These are phyloP conservation scores for Austropuccinia psidii DNA, from an alignment of 1,284 basidiomycete genomes.

Conservation along the genomic window DNA sequence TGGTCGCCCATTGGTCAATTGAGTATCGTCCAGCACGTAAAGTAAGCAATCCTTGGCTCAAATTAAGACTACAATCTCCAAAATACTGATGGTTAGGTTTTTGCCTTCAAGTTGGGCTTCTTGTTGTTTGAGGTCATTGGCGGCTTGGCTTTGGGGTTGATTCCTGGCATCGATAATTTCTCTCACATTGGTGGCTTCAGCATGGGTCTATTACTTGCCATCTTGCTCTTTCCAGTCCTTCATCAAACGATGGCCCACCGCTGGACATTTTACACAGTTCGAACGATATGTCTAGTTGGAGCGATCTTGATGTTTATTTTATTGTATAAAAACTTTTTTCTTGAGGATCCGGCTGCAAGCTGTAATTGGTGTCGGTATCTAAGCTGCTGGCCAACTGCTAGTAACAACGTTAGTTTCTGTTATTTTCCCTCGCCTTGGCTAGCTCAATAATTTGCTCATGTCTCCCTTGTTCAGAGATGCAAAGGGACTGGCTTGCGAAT, in stretches of 20 bases:
- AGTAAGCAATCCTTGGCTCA: background rate
- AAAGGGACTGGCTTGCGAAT: conserved; percentile 29
- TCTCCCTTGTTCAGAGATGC: conserved; percentile 5
- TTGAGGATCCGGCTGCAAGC: conserved; percentile 20
- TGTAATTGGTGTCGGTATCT: conserved; percentile 35
- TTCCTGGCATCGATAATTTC: conserved; percentile 48
- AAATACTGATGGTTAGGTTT: conserved; percentile 39
- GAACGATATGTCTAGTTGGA: conserved; percentile 7
- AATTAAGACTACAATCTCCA: background rate
- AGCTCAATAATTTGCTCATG: background rate
- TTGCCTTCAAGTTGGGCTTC: conserved; percentile 3
- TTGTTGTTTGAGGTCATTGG: conserved; percentile 22
- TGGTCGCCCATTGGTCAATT: conserved; percentile 45
- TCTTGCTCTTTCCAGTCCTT: conserved; percentile 10
- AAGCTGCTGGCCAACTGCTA: conserved; percentile 34
- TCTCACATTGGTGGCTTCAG: conserved; percentile 48
- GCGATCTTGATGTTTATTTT: conserved; percentile 27
- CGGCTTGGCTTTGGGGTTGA: conserved; percentile 45
- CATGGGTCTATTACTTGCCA: conserved; percentile 40
- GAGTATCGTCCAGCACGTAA: conserved; percentile 18
- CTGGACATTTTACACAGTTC: conserved; percentile 10
- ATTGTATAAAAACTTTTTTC: conserved; percentile 30
- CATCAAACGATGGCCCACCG: conserved; percentile 27
- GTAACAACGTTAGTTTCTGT: conserved; percentile 24
- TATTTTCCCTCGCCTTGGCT: background rate